phyloP scores from a whole-genome alignment of 208 protist genomes.

The Leishmania tropica region DNA sequence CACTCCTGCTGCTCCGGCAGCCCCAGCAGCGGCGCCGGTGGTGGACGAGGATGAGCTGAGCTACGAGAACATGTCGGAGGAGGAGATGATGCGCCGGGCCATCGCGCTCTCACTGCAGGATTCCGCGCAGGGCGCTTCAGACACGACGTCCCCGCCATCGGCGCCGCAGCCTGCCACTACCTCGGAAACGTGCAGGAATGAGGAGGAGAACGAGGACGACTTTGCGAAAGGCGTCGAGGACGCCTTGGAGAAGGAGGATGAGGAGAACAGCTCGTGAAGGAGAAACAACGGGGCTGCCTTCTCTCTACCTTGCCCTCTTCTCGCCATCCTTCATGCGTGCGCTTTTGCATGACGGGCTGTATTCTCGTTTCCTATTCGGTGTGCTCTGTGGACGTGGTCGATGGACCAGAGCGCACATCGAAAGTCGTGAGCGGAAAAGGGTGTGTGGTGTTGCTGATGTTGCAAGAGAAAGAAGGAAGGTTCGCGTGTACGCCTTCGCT shows the following conservation, averaged over 20 bases:
- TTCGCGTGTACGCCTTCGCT: neutral
- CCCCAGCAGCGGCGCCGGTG: neutral
- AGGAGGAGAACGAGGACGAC: slow-evolving; percentile 38
- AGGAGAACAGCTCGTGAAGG: slow-evolving; percentile 31
- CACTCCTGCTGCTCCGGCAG: slow-evolving; percentile 4
- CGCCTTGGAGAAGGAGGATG: slow-evolving; percentile 39
- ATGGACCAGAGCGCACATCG: neutral
- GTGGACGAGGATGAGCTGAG: slow-evolving; percentile 22
- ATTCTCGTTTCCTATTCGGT: neutral
- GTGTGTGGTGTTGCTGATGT: neutral
- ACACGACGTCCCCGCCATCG: neutral
- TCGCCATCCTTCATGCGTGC: neutral
- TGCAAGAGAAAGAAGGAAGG: neutral
- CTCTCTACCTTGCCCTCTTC: too few relatives aligned
- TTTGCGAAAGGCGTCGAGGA: slow-evolving; percentile 44
- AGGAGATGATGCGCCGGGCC: slow-evolving; percentile 83
- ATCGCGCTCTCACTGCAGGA: slow-evolving; percentile 85
- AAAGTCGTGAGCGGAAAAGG: neutral
- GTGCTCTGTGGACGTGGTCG: neutral
- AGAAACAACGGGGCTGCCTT: neutral
- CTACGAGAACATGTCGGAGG: slow-evolving; percentile 77
- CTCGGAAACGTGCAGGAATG: slow-evolving; percentile 18
- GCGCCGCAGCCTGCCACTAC: neutral
- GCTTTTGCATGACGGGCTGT: neutral
- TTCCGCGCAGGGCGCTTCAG: slow-evolving; percentile 5